Evolutionary conservation across 352 stramenopile species (phyloP).

Genomic region (Phytophthora sp.): DNA sequence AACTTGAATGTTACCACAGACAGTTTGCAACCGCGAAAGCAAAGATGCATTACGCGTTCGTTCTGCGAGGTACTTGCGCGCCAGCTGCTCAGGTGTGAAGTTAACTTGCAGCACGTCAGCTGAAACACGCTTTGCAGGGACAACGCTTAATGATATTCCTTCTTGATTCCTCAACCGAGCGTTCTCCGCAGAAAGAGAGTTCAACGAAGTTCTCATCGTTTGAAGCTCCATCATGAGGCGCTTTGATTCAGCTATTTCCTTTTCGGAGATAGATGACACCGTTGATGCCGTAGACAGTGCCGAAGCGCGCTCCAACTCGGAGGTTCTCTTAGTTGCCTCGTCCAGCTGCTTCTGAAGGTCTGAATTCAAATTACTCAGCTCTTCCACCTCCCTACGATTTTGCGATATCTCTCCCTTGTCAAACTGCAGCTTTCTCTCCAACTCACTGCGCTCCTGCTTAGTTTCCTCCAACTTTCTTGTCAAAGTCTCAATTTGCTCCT

Average conservation of each 20-base stretch:
- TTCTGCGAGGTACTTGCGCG: slow-evolving; percentile 90
- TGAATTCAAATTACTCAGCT: slow-evolving; percentile 53
- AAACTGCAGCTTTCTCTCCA: slow-evolving; percentile 52
- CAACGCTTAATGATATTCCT: slow-evolving; percentile 35
- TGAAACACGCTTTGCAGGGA: slow-evolving; percentile 63
- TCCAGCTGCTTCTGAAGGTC: slow-evolving; percentile 62
- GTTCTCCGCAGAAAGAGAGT: slow-evolving; percentile 67
- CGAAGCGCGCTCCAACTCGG: slow-evolving; percentile 49
- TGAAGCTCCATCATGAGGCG: slow-evolving; percentile 62
- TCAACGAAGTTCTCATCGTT: slow-evolving; percentile 54
- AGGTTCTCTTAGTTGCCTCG: slow-evolving; percentile 48
- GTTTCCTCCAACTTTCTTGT: slow-evolving; percentile 46
- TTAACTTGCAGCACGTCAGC: slow-evolving; percentile 71
- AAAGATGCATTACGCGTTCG: slow-evolving; percentile 79
- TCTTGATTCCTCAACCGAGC: slow-evolving; percentile 56
- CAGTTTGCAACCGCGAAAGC: slow-evolving; percentile 79
- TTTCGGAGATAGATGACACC: slow-evolving; percentile 31
- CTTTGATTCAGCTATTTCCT: slow-evolving; percentile 34
- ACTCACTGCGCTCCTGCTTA: slow-evolving; percentile 38
- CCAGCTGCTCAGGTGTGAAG: slow-evolving; percentile 70
- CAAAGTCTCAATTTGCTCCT: slow-evolving; percentile 50
- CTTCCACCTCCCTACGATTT: slow-evolving; percentile 61
- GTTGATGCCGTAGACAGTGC: slow-evolving; percentile 41
- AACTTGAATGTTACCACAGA: slow-evolving; percentile 95
- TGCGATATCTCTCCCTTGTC: slow-evolving; percentile 56